Base-by-base conservation (phyloP, 768 basidiomycete species). In the Lyophyllum atratum region DNA sequence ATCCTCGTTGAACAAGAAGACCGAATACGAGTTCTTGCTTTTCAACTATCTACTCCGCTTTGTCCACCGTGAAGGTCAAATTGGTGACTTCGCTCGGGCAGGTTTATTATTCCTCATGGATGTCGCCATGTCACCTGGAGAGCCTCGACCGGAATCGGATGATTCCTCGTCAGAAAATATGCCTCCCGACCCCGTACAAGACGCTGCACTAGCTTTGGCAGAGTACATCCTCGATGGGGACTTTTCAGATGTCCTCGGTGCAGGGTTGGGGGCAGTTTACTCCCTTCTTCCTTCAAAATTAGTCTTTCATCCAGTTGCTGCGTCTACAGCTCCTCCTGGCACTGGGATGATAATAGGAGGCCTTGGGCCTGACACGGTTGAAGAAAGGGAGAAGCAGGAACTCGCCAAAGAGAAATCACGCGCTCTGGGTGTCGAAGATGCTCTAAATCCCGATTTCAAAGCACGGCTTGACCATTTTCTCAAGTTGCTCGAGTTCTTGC, bases 181-280 rank as follows among this genome's bases (percentile, higher is more conserved):
- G 5, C 65, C 69, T 10, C 52, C 70, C 5, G 93, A 96, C 68
- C 88, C 94, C 3, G 83, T 93, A 40, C 84, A 84, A 28, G 93
- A 95, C 66, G 92, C 93, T 1, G 90, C 90, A 1, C 78, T 95
- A 42, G 90, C 92, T 8, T 77, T 98, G 37, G 93, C 93, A 19
- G 93, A 95, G 68, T 97, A 93, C 68, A 92, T 98, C 50, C 81
- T 97, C 17, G 93, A 96, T 66, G 93, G 95, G n/a, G 96, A 98
- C 72, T 96, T 97, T 70, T 93, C 94, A n/a, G 95, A 98, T 61
- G 96, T 98, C 11, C 83, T 98, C 45, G 93, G 89, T 17, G 96
- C 96, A 3, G 94, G 95, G 15, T 70, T 98, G 11, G 89, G 93
- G 3, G 96, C 96, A 0, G 90, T 96, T 1, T 98, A 96, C 67